Base-by-base conservation (phyloP, 306 rosid genomes). In the Trichosanthes truncata region DNA sequence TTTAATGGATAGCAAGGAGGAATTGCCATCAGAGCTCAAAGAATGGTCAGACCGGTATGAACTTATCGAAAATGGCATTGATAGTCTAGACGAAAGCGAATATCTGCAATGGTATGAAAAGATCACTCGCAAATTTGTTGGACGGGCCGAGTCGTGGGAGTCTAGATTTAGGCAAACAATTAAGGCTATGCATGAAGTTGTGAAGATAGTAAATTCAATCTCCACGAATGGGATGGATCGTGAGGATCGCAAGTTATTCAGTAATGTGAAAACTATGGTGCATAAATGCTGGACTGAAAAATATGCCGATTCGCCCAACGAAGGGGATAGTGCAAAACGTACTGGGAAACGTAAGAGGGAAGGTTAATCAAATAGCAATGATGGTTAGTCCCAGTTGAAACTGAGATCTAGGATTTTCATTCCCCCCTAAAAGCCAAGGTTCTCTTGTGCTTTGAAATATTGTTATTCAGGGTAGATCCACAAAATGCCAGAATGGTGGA, bases 141-240 rank as follows among this genome's bases (percentile, higher is more conserved):
- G 94, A 55, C 84, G 93, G 80, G 88, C 89, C 25, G 88, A 92
- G 76, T 87, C 97, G 18, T 78, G 92, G 41, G 98, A 91, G 57
- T 89, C 98, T 1, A 93, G 87, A 87, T 91, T 84, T 90, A 93
- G 86, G 88, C 92, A 84, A 82, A 79, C 81, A 86, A 25, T 91
- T 83, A 89, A 85, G 96, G 65, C 62, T 59, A 66, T 61, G 59
- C 80, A 17, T 49, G 93, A 93, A 82, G 91, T 91, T 26, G 93
- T 90, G 8, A 83, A 59, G 29, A 84, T 91, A 76, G 94, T 89
- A n/a, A 85, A 90, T 83, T 73, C 85, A 21, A 74, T 91, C 79
- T 79, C 91, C 41, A 77, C 84, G 25, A 93, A 90, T 29, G 90
- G 88, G 80, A 88, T 93, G 91, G 91, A 89, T 83, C 81, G 88